phyloP scores from a whole-genome alignment of 1,284 basidiomycete species.

The Melampsora abietis-canadensis region DNA sequence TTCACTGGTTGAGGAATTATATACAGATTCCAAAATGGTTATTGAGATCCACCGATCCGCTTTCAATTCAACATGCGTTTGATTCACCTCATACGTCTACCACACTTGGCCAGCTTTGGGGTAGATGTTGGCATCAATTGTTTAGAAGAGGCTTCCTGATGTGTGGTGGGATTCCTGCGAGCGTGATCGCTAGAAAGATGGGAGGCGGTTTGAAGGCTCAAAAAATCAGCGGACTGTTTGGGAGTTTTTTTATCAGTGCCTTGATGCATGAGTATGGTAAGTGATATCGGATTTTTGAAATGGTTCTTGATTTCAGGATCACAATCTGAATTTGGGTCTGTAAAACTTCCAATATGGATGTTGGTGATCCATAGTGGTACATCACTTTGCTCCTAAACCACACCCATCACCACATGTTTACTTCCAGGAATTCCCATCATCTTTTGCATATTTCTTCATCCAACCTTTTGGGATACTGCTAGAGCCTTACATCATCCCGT shows the following conservation, averaged over 20 bases:
- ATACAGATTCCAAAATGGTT: constrained; percentile 18
- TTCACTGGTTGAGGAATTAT: background rate
- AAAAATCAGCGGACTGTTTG: constrained; percentile 12
- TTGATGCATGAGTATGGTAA: constrained; percentile 32
- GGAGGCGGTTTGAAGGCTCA: constrained; percentile 7
- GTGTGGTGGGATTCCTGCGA: constrained; percentile 16
- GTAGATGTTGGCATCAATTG: constrained; percentile 57
- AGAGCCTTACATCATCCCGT: constrained; percentile 28
- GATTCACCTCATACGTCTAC: constrained; percentile 57
- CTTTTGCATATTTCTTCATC: constrained; percentile 23
- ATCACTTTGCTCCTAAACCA: background rate
- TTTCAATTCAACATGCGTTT: constrained; percentile 53
- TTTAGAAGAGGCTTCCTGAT: constrained; percentile 18
- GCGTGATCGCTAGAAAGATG: constrained; percentile 7
- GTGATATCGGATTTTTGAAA: background rate
- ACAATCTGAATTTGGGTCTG: too few species aligned
- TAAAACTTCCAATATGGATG: too few species aligned
- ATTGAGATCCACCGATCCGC: background rate
- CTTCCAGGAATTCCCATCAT: constrained; percentile 8
- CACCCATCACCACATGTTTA: background rate
- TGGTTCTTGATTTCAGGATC: background rate
- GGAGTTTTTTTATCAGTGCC: constrained; percentile 25
- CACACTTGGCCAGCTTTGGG: constrained; percentile 60
- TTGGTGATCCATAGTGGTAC: background rate
- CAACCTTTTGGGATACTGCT: constrained; percentile 34